Conservation (phyloP, 139 green algal genomes). For the Ettlia oleoabundans region DNA sequence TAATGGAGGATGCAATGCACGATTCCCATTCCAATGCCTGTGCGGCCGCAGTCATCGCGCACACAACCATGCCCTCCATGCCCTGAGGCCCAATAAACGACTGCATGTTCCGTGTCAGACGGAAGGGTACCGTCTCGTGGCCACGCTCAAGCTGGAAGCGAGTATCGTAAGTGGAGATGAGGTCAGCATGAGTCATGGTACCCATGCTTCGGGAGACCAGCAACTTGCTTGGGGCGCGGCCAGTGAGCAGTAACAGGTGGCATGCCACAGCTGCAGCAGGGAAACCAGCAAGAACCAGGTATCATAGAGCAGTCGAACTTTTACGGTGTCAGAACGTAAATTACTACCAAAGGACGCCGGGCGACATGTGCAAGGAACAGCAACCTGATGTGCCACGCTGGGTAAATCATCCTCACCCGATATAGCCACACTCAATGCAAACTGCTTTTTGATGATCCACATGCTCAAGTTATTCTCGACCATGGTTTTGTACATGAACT, state of each 20-base stretch:
- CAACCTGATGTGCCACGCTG: not conserved
- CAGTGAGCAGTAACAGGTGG: slow-evolving; percentile 86
- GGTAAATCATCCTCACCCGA: slow-evolving; percentile 43
- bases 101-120: slow-evolving; percentile 95
- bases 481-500: slow-evolving; percentile 98
- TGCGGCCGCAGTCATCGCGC: slow-evolving; percentile 69
- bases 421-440: slow-evolving; percentile 77
- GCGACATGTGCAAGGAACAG: too few relatives aligned
- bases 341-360: too few relatives aligned
- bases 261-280: slow-evolving; percentile 71
- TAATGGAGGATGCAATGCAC: slow-evolving; percentile 59
- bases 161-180: slow-evolving; percentile 74
- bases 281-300: not conserved
- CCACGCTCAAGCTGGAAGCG: slow-evolving; percentile 69
- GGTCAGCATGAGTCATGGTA: slow-evolving; percentile 86
- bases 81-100: slow-evolving; percentile 96
- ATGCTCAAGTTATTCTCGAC: slow-evolving; percentile 84
- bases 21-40: slow-evolving; percentile 53
- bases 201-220: slow-evolving; percentile 89
- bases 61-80: slow-evolving; percentile 85
- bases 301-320: not conserved
- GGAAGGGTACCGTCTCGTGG: slow-evolving; percentile 93
- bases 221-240: slow-evolving; percentile 88
- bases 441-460: slow-evolving; percentile 95
- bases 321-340: too few relatives aligned